These are phyloP conservation scores for Misopates orontium DNA, from an alignment of 257 asterid species.

Conservation along the genomic window DNA sequence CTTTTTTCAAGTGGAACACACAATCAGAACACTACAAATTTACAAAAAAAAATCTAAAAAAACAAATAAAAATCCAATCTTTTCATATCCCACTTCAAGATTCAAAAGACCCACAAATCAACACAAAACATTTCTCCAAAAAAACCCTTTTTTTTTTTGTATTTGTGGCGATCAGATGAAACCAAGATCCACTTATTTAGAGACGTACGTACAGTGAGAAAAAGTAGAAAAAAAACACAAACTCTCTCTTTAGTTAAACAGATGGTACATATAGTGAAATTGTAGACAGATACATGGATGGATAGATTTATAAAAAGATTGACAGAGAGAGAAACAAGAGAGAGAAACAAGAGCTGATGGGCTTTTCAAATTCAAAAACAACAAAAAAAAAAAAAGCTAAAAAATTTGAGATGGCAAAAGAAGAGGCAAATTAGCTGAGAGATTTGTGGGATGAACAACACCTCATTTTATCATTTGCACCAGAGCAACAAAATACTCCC, in stretches of 20 bases:
- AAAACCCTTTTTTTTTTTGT: conserved; percentile 25
- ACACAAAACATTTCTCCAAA: conserved; percentile 27
- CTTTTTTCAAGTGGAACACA: not conserved
- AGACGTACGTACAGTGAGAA: not conserved
- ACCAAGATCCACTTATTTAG: conserved; percentile 35
- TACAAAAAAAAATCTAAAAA: conserved; percentile 6
- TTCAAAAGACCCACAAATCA: not conserved
- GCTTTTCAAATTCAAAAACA: conserved; percentile 9
- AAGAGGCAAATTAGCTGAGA: conserved; percentile 35
- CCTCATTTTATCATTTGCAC: no score
- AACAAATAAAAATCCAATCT: conserved; percentile 18
- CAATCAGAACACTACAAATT: conserved; percentile 17
- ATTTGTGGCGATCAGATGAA: conserved; percentile 23
- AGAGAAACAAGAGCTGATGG: conserved; percentile 7
- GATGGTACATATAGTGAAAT: not conserved
- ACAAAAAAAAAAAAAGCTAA: conserved; percentile 1
- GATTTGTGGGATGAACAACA: conserved; percentile 38
- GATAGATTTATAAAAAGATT: not conserved
- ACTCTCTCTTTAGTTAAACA: not conserved
- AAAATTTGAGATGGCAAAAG: conserved; percentile 28
- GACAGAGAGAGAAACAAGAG: conserved; percentile 5
- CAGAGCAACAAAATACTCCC: no score
- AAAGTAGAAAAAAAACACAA: conserved; percentile 1
- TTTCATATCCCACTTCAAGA: not conserved
- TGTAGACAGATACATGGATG: conserved; percentile 14